Evolutionary conservation across 768 basidiomycete genomes (phyloP).

Genomic region (Podaxis carcinomalis): DNA sequence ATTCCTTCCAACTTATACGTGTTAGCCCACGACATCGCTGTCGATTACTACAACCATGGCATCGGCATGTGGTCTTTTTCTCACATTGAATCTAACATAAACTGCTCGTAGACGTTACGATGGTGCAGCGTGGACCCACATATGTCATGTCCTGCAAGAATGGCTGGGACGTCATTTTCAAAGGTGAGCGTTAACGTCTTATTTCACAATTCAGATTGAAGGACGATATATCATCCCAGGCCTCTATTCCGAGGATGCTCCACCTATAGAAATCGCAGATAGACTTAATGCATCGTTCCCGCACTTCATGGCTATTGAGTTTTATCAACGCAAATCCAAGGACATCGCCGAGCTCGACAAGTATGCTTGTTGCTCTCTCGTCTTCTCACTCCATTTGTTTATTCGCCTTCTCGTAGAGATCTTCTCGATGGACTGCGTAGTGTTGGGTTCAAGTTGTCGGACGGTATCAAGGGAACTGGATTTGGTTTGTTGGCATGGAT

Average conservation of each 20-base stretch:
- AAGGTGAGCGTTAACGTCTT: slow-evolving; percentile 13
- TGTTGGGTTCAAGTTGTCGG: slow-evolving; percentile 41
- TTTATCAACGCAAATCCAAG: slow-evolving; percentile 17
- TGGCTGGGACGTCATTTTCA: slow-evolving; percentile 27
- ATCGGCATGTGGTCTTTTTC: slow-evolving; percentile 20
- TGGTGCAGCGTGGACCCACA: slow-evolving; percentile 47
- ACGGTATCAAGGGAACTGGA: slow-evolving; percentile 36
- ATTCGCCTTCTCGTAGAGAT: slow-evolving; percentile 19
- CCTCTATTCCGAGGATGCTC: slow-evolving; percentile 43
- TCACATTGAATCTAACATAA: slow-evolving; percentile 29
- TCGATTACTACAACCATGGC: slow-evolving; percentile 30
- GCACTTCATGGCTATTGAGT: slow-evolving; percentile 20
- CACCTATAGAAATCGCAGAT: slow-evolving; percentile 49
- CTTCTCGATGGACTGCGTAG: slow-evolving; percentile 33
- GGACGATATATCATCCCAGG: slow-evolving; percentile 11
- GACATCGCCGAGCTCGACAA: slow-evolving; percentile 31
- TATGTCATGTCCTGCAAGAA: slow-evolving; percentile 47
- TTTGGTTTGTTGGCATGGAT: slow-evolving; percentile 25
- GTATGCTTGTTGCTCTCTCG: slow-evolving; percentile 16
- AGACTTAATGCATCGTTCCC: slow-evolving; percentile 45
- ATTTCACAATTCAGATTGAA: not conserved
- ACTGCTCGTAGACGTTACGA: slow-evolving; percentile 34
- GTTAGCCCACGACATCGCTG: slow-evolving; percentile 35
- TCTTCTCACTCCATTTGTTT: not conserved
- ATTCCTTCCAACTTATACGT: not conserved